These are phyloP conservation scores for Rutstroemia sydowiana DNA, from an alignment of 2,329 filamentous ascomycete species.

Conservation along the genomic window DNA sequence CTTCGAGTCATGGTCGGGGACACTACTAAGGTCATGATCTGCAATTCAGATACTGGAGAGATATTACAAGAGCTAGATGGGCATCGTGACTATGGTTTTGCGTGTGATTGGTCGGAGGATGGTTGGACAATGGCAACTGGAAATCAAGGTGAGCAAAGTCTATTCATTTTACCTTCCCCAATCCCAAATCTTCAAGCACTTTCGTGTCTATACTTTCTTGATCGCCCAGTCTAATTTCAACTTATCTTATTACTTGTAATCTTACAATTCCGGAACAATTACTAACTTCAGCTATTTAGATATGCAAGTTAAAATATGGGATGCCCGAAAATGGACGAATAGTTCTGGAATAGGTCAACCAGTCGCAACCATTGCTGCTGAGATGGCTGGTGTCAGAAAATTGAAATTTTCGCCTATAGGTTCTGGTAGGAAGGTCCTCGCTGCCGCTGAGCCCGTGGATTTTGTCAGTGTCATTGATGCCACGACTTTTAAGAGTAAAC, in stretches of 20 bases:
- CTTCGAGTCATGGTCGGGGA: slow-evolving; percentile 70
- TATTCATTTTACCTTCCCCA: no score
- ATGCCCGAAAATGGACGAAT: slow-evolving; percentile 61
- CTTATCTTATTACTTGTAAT: no score
- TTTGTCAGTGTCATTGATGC: slow-evolving; percentile 65
- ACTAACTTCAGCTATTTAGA: slow-evolving; percentile 34
- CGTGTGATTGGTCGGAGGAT: slow-evolving; percentile 73
- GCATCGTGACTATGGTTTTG: slow-evolving; percentile 66
- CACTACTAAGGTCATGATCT: slow-evolving; percentile 55
- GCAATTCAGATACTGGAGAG: slow-evolving; percentile 59
- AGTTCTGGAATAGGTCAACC: slow-evolving; percentile 42
- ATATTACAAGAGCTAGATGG: slow-evolving; percentile 51
- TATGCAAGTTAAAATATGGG: slow-evolving; percentile 65
- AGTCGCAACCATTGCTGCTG: slow-evolving; percentile 49
- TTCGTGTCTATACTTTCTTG: no score
- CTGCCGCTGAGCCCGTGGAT: slow-evolving; percentile 71
- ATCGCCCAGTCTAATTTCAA: no score
- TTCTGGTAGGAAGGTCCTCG: slow-evolving; percentile 57
- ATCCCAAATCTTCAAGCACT: no score
- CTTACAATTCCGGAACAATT: no score
- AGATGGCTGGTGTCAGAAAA: slow-evolving; percentile 62
- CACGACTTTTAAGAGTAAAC: slow-evolving; percentile 54
- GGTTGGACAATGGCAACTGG: slow-evolving; percentile 70
- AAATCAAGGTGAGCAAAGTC: slow-evolving; percentile 42
- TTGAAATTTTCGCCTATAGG: slow-evolving; percentile 67